Conservation (phyloP, 2,329 filamentous ascomycete genomes). For the Ophiostoma australiae region DNA sequence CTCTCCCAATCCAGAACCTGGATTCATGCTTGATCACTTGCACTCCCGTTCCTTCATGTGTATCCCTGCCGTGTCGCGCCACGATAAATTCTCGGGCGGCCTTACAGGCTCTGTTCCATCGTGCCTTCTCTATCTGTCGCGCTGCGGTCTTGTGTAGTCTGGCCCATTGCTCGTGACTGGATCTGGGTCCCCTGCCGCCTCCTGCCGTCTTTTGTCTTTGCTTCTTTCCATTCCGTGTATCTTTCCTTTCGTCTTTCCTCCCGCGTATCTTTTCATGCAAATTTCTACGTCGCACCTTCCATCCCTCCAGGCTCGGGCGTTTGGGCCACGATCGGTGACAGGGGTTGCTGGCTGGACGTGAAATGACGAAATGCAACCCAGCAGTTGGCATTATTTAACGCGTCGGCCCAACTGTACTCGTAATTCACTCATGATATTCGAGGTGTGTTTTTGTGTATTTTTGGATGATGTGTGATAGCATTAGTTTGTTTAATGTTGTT, state of each 20-base stretch:
- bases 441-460: no score
- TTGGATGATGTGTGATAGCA: no score
- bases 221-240: background rate
- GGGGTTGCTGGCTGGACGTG: background rate
- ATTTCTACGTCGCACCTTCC: background rate
- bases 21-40: background rate
- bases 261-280: background rate
- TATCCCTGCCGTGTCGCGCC: slow-evolving; percentile 7
- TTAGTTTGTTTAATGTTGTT: no score
- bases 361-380: background rate
- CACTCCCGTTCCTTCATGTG: background rate
- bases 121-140: slow-evolving; percentile 13
- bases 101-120: slow-evolving; percentile 17
- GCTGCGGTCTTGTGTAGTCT: background rate
- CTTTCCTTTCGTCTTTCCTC: background rate
- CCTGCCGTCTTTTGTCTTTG: background rate
- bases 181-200: background rate
- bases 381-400: background rate
- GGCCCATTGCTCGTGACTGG: background rate
- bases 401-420: background rate
- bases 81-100: slow-evolving; percentile 22
- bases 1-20: background rate
- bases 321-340: slow-evolving; percentile 7
- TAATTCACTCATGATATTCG: background rate
- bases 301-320: background rate